phyloP scores from a whole-genome alignment of 495 filamentous ascomycete species.

The Xylaria curta region DNA sequence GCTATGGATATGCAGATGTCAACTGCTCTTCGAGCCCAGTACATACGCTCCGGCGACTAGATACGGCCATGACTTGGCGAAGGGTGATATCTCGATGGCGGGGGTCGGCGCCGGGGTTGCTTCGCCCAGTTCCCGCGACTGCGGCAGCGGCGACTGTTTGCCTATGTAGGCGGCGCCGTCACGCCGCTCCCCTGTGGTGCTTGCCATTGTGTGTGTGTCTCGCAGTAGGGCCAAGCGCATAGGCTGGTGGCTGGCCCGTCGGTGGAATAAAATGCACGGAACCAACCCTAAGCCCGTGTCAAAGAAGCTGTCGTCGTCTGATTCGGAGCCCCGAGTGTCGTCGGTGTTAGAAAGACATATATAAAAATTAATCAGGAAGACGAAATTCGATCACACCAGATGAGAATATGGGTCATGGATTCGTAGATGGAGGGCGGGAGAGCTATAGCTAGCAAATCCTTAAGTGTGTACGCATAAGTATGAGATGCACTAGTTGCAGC shows the following conservation, averaged over 20 bases:
- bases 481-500: not conserved
- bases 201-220: conserved; percentile 36
- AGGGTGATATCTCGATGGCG: conserved; percentile 50
- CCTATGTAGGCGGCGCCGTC: conserved; percentile 24
- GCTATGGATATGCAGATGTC: not conserved
- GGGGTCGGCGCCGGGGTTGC: conserved; percentile 53
- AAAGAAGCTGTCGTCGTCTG: not conserved
- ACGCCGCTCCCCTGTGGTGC: conserved; percentile 23
- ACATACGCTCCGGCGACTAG: conserved; percentile 85
- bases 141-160: conserved; percentile 47
- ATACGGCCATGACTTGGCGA: conserved; percentile 85
- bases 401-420: not conserved
- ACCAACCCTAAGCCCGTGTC: not conserved
- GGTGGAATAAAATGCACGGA: conserved; percentile 16
- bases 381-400: not conserved
- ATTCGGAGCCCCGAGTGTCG: not conserved
- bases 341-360: not conserved
- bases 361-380: not conserved
- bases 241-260: conserved; percentile 30
- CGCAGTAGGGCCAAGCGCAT: conserved; percentile 27
- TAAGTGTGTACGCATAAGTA: not conserved
- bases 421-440: not conserved
- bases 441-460: not conserved
- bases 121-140: conserved; percentile 69
- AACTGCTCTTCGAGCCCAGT: conserved; percentile 7